Percentiles rank a stretch among this genome's conserved stretches.
Evolutionary conservation across 176 grass and related monocot genomes (phyloP).

Genomic region (Bolboschoenus planiculmis): DNA sequence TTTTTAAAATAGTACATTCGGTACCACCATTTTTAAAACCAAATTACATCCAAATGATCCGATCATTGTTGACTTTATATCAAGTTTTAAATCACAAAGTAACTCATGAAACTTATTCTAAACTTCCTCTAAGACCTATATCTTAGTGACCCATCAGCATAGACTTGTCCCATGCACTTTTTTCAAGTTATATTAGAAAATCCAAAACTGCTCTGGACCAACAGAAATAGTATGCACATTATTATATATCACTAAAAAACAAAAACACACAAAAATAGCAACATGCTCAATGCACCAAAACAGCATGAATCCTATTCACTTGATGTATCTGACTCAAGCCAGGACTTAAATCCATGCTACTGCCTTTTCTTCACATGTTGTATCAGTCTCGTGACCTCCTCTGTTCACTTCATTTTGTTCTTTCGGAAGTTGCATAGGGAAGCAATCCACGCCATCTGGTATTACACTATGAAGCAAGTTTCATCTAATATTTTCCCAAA

Average conservation of each 20-base stretch:
- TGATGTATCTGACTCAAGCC: too few relatives aligned
- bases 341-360: too few relatives aligned
- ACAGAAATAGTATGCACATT: background rate
- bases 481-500: too few relatives aligned
- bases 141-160: background rate
- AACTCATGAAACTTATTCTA: background rate
- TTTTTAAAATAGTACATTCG: too few relatives aligned
- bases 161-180: background rate
- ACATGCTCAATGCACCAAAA: background rate
- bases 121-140: background rate
- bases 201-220: background rate
- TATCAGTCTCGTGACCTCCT: background rate
- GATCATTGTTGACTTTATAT: background rate
- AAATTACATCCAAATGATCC: background rate
- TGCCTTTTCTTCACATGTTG: background rate
- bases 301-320: background rate
- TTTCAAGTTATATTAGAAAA: background rate
- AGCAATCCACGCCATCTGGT: too few relatives aligned
- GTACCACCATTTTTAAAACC: too few relatives aligned
- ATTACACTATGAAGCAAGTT: too few relatives aligned
- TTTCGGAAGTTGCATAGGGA: background rate
- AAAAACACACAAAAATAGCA: background rate
- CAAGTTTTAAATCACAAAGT: background rate
- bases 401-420: background rate
- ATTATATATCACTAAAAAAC: background rate